Conservation (phyloP, 129 eudicot genomes). For the Calendula officinalis region DNA sequence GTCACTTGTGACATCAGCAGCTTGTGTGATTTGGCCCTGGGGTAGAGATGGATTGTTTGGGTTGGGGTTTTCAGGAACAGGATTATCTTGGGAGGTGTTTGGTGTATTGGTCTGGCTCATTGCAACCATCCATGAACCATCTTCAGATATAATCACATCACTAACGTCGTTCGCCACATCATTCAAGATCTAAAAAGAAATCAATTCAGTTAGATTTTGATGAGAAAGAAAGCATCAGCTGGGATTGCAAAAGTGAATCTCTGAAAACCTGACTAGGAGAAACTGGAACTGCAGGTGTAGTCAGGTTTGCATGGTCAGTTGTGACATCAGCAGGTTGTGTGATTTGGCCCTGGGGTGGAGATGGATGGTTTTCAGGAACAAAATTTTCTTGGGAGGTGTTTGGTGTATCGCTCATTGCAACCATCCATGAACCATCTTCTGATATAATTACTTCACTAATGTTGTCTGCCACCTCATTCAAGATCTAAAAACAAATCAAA, state of each 20-base stretch:
- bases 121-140: slow-evolving; percentile 41
- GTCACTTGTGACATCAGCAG: too few relatives aligned
- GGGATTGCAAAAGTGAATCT: slow-evolving; percentile 7
- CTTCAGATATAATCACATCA: slow-evolving; percentile 34
- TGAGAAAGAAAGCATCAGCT: neutral
- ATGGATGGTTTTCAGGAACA: neutral
- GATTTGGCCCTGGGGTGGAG: too few relatives aligned
- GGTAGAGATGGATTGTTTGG: neutral
- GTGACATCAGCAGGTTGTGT: too few relatives aligned
- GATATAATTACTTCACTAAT: slow-evolving; percentile 34
- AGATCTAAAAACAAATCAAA: slow-evolving; percentile 28
- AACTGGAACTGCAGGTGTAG: slow-evolving; percentile 3
- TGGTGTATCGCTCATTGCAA: slow-evolving; percentile 4
- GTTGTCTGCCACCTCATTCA: slow-evolving; percentile 35
- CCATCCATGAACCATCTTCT: slow-evolving; percentile 42
- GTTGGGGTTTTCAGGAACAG: neutral
- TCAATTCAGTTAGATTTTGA: neutral
- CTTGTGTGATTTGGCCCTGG: too few relatives aligned
- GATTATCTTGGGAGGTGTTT: neutral
- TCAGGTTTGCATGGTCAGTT: neutral
- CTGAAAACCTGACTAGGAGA: neutral
- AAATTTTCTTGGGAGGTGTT: neutral
- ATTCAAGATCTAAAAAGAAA: slow-evolving; percentile 35
- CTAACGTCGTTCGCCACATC: slow-evolving; percentile 33
- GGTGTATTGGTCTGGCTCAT: neutral